These are phyloP conservation scores for Glonium stellatum DNA, from an alignment of 495 filamentous ascomycete species.

Conservation along the genomic window DNA sequence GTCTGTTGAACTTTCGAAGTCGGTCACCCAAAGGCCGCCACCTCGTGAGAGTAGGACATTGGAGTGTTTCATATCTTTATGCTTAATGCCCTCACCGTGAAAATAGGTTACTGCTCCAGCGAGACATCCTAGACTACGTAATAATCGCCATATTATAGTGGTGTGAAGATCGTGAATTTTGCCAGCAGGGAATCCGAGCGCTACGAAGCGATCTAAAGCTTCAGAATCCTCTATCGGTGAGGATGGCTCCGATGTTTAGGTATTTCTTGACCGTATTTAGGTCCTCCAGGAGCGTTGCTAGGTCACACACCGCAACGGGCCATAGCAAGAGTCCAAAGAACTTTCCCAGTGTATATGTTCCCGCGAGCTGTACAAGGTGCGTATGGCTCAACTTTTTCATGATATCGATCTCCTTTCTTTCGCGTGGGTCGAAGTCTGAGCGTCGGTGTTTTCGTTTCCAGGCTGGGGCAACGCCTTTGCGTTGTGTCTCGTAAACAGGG, in stretches of 20 bases:
- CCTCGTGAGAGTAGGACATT: neutral
- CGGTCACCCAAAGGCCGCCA: neutral
- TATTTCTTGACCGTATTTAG: neutral
- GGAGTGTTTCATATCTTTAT: conserved; percentile 6
- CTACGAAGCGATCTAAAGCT: too few species aligned
- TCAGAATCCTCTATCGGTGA: too few species aligned
- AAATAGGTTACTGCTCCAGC: neutral
- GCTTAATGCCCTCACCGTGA: neutral
- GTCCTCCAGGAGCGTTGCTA: neutral
- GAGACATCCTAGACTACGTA: too few species aligned
- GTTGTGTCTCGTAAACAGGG: neutral
- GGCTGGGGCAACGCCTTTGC: neutral
- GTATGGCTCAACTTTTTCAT: conserved; percentile 2
- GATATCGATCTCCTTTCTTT: conserved; percentile 2
- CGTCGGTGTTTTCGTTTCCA: conserved; percentile 3
- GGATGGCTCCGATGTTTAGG: neutral
- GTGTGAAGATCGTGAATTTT: too few species aligned
- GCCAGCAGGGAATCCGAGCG: too few species aligned
- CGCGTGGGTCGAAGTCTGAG: neutral
- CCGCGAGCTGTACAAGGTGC: neutral
- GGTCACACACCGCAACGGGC: conserved; percentile 5
- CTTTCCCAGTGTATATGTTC: neutral
- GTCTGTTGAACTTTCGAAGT: conserved; percentile 10
- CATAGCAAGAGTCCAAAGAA: conserved; percentile 3
- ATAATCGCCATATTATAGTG: too few species aligned